Percentiles rank a stretch among this genome's conserved stretches.
Conservation (phyloP, 805 yeast species). For the Saturnispora halmiae region DNA sequence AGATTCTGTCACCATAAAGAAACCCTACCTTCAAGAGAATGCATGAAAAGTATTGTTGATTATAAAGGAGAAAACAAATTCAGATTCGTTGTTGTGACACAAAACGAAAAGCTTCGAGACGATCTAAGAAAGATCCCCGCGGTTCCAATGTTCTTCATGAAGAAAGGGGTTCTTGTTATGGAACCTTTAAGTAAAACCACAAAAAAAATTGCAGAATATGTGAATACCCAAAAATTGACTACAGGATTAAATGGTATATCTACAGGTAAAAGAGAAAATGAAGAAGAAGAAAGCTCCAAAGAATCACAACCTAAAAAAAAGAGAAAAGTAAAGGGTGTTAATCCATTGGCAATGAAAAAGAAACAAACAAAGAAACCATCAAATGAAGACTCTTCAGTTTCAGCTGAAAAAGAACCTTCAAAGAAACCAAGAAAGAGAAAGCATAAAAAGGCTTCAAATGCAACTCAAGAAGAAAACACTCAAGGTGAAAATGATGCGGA, state of each 20-base stretch:
- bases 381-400: neutral
- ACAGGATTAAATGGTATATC: slow-evolving; percentile 67
- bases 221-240: slow-evolving; percentile 61
- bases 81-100: slow-evolving; percentile 83
- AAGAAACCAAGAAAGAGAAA: slow-evolving; percentile 5
- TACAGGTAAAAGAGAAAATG: slow-evolving; percentile 33
- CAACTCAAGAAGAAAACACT: neutral
- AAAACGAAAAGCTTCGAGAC: slow-evolving; percentile 60
- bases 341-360: slow-evolving; percentile 84
- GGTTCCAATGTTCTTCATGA: slow-evolving; percentile 79
- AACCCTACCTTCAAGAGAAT: slow-evolving; percentile 53
- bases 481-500: neutral
- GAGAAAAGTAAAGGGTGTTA: slow-evolving; percentile 63
- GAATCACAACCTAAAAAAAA: slow-evolving; percentile 20
- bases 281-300: slow-evolving; percentile 16
- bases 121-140: slow-evolving; percentile 74
- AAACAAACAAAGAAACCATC: slow-evolving; percentile 32
- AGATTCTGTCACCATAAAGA: slow-evolving; percentile 78
- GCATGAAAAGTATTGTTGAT: slow-evolving; percentile 61
- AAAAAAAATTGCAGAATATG: slow-evolving; percentile 34
- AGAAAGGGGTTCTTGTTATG: slow-evolving; percentile 90
- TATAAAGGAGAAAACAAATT: slow-evolving; percentile 78
- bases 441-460: neutral
- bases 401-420: neutral
- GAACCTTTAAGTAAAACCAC: slow-evolving; percentile 83